These are phyloP conservation scores for Sanguinoderma infundibulare DNA, from an alignment of 1,284 basidiomycete species.

Conservation along the genomic window DNA sequence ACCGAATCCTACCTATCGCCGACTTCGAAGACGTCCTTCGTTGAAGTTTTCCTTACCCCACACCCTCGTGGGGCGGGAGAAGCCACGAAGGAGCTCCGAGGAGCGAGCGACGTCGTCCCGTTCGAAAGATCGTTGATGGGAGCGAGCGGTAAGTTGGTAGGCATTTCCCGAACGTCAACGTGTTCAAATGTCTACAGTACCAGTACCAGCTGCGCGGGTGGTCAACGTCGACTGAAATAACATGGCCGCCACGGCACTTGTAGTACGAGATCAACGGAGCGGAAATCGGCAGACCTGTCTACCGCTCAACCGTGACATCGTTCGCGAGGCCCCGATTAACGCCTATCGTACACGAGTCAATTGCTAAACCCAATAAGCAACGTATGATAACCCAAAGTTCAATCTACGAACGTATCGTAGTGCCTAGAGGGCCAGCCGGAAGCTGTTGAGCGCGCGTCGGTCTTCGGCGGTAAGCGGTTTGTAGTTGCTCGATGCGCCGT, in stretches of 20 bases:
- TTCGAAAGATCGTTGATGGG: not conserved
- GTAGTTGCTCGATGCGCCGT: conserved; percentile 27
- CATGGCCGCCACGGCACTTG: conserved; percentile 5
- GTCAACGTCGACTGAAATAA: conserved; percentile 1
- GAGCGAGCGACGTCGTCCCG: conserved; percentile 26
- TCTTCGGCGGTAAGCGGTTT: conserved; percentile 38
- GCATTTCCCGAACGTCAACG: not conserved
- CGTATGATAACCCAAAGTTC: not conserved
- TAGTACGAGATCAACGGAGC: conserved; percentile 1
- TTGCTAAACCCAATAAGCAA: not conserved
- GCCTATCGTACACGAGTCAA: conserved; percentile 15
- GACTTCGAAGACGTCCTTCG: not conserved
- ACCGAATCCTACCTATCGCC: not conserved
- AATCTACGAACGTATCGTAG: not conserved
- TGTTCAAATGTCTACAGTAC: not conserved
- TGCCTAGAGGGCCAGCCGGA: conserved; percentile 35
- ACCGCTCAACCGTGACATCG: conserved; percentile 1
- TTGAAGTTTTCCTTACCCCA: not conserved
- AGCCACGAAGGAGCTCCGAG: conserved; percentile 20
- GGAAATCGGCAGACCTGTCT: not conserved
- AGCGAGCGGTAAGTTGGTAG: not conserved
- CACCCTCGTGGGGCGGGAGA: conserved; percentile 23
- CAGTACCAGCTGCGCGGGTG: not conserved
- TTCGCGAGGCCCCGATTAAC: not conserved
- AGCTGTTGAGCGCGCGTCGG: conserved; percentile 37